These are phyloP conservation scores for Globisporangium ultimum DNA, from an alignment of 352 stramenopile genomes.

Conservation along the genomic window DNA sequence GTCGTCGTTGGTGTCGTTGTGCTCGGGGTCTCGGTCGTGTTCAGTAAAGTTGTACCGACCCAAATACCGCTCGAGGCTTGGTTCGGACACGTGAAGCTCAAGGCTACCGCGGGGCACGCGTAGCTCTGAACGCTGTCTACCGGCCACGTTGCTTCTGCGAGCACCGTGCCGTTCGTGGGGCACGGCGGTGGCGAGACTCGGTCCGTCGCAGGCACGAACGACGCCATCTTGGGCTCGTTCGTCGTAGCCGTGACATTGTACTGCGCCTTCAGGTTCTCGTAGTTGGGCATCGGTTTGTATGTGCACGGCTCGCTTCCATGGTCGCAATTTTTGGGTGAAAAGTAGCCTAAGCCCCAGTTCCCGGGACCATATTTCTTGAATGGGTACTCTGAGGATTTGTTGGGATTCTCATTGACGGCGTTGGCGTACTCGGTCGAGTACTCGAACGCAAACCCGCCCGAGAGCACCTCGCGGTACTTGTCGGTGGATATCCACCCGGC, in stretches of 20 bases:
- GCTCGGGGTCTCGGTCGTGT: neutral
- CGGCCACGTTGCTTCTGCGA: neutral
- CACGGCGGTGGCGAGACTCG: neutral
- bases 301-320: conserved; percentile 45
- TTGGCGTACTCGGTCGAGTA: conserved; percentile 82
- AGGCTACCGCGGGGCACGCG: conserved; percentile 10
- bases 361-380: conserved; percentile 31
- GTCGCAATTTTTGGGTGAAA: conserved; percentile 61
- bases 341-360: conserved; percentile 85
- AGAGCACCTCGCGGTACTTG: conserved; percentile 53
- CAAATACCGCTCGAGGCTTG: conserved; percentile 4
- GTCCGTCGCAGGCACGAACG: conserved; percentile 8
- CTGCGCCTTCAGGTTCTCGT: conserved; percentile 34
- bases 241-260: conserved; percentile 44
- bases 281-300: conserved; percentile 80
- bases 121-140: conserved; percentile 5
- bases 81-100: conserved; percentile 3
- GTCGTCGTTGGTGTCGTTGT: neutral
- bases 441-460: conserved; percentile 77
- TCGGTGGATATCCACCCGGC: conserved; percentile 48
- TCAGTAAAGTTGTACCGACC: neutral
- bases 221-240: conserved; percentile 25
- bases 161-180: neutral
- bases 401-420: conserved; percentile 15
- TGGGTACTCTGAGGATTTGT: neutral